Conservation (phyloP, 768 basidiomycete species). For the Thelephora aurantiotincta region DNA sequence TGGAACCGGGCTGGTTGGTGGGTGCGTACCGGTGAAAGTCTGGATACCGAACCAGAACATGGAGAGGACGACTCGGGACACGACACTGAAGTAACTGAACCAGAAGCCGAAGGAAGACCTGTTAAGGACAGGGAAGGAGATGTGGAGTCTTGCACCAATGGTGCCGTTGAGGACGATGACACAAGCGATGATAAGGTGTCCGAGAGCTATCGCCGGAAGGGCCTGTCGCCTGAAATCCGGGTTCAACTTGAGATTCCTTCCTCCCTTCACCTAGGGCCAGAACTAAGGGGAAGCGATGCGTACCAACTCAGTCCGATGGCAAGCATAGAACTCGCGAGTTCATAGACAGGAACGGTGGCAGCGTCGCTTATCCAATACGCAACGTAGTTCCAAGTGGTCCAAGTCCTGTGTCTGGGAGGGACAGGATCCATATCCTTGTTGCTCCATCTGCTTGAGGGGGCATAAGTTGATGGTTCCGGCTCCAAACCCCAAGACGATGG, state of each 20-base stretch:
- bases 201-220: slow-evolving; percentile 54
- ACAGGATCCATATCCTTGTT: slow-evolving; percentile 75
- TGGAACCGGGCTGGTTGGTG: neutral
- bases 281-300: slow-evolving; percentile 4
- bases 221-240: slow-evolving; percentile 41
- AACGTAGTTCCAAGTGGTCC: slow-evolving; percentile 54
- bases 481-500: slow-evolving; percentile 35
- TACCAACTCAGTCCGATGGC: slow-evolving; percentile 63
- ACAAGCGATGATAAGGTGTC: slow-evolving; percentile 55
- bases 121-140: slow-evolving; percentile 68
- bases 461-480: slow-evolving; percentile 39
- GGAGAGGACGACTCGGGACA: slow-evolving; percentile 60
- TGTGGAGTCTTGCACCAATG: slow-evolving; percentile 60
- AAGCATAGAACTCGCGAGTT: slow-evolving; percentile 61
- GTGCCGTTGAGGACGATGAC: slow-evolving; percentile 72
- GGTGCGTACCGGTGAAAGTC: slow-evolving; percentile 20
- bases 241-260: neutral
- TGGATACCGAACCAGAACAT: slow-evolving; percentile 79
- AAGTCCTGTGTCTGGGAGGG: slow-evolving; percentile 42
- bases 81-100: slow-evolving; percentile 76
- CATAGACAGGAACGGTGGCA: slow-evolving; percentile 24
- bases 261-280: no score
- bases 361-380: slow-evolving; percentile 37
- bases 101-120: slow-evolving; percentile 84
- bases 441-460: slow-evolving; percentile 42